Percentiles rank a stretch among this genome's conserved stretches.
These are phyloP conservation scores for Eucalyptus pauciflora DNA, from an alignment of 345 rosid genomes.

Conservation along the genomic window DNA sequence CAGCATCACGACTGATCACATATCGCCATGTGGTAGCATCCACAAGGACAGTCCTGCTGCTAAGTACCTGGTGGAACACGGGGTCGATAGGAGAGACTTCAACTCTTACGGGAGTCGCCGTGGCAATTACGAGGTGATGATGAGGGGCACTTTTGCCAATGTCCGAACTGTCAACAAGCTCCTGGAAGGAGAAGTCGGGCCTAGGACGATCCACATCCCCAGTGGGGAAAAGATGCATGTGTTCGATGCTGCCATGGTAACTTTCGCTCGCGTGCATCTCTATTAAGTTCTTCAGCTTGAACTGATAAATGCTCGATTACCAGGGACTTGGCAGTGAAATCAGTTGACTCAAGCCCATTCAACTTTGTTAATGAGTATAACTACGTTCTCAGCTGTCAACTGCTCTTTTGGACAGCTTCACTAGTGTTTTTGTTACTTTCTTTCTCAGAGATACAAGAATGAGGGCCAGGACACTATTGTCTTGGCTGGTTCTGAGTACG, in stretches of 20 bases:
- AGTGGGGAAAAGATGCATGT: constrained; percentile 72
- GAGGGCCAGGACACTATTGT: constrained; percentile 61
- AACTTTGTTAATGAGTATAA: neutral
- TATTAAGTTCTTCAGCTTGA: neutral
- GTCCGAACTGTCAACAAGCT: constrained; percentile 71
- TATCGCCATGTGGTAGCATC: constrained; percentile 90
- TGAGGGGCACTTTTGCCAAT: constrained; percentile 76
- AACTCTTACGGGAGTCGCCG: constrained; percentile 89
- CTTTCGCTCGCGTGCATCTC: neutral
- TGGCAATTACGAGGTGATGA: constrained; percentile 81
- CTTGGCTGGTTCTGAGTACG: constrained; percentile 87
- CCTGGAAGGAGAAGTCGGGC: constrained; percentile 83
- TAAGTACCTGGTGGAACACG: constrained; percentile 59
- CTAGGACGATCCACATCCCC: constrained; percentile 74
- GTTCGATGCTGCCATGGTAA: constrained; percentile 75
- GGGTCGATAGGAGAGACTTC: constrained; percentile 73
- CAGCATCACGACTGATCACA: constrained; percentile 87
- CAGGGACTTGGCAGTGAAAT: neutral
- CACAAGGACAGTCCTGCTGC: constrained; percentile 94
- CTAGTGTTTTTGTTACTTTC: neutral
- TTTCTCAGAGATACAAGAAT: constrained; percentile 53
- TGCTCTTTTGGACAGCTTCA: neutral
- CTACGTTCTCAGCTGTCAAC: neutral
- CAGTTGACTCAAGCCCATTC: neutral
- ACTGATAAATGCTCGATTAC: neutral